phyloP scores from a whole-genome alignment of 495 filamentous ascomycete genomes.

The Penicillium simplicissimum region DNA sequence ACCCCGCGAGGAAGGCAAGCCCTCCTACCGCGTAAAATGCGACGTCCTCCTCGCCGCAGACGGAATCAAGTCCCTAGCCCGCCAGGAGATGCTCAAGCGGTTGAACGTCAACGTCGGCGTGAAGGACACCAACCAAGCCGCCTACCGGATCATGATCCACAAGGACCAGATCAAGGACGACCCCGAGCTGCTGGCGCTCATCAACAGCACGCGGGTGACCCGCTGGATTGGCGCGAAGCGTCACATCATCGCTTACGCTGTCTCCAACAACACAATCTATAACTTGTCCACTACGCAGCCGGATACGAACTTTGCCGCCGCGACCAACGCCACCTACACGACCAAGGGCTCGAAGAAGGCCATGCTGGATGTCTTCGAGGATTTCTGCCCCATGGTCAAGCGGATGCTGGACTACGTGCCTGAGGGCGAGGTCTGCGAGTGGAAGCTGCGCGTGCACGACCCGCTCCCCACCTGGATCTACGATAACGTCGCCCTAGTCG shows the following conservation, averaged over 20 bases:
- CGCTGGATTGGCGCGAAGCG: conserved; percentile 77
- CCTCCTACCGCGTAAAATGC: conserved; percentile 54
- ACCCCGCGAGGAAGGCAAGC: conserved; percentile 53
- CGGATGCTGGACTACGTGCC: conserved; percentile 76
- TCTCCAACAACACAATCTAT: conserved; percentile 73
- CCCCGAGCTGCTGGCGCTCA: conserved; percentile 64
- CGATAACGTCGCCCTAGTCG: conserved; percentile 66
- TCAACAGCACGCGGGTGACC: conserved; percentile 66
- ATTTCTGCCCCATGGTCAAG: conserved; percentile 72
- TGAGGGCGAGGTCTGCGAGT: conserved; percentile 79
- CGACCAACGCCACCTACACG: conserved; percentile 74
- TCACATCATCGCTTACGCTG: conserved; percentile 83
- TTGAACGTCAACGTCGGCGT: conserved; percentile 57
- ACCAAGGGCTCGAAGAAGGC: conserved; percentile 67
- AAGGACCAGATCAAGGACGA: conserved; percentile 66
- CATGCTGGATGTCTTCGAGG: conserved; percentile 66
- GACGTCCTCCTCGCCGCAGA: conserved; percentile 73
- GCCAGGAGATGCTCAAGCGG: conserved; percentile 59
- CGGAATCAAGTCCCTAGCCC: conserved; percentile 69
- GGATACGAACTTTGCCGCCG: conserved; percentile 69
- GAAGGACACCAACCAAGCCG: conserved; percentile 73
- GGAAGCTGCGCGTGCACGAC: conserved; percentile 72
- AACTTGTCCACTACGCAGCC: conserved; percentile 77
- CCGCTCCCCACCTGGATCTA: conserved; percentile 70
- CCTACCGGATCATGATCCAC: conserved; percentile 82